These are phyloP conservation scores for Chaetoceros muelleri DNA, from an alignment of 108 stramenopile genomes.

Conservation along the genomic window DNA sequence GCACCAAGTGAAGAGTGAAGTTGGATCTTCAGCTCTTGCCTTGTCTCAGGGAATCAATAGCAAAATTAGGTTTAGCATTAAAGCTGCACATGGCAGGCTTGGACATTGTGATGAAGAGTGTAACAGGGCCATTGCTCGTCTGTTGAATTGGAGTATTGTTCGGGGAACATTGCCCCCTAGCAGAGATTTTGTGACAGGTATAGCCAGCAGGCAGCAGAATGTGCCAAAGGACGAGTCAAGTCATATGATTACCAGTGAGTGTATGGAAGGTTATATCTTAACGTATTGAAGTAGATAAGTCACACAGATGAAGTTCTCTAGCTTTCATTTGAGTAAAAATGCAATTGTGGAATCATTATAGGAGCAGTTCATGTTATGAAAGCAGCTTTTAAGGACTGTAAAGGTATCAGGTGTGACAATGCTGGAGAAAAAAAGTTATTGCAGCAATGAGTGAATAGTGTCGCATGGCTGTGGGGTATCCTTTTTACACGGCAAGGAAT, in stretches of 20 bases:
- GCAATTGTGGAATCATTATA: not conserved
- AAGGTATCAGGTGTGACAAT: slow-evolving; percentile 14
- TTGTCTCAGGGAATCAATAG: not conserved
- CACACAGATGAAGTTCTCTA: not conserved
- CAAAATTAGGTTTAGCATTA: not conserved
- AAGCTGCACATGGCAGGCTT: slow-evolving; percentile 11
- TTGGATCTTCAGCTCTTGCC: not conserved
- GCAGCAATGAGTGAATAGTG: not conserved
- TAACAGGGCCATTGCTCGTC: slow-evolving; percentile 6
- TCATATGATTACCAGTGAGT: not conserved
- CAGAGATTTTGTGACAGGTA: slow-evolving; percentile 8
- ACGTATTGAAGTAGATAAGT: slow-evolving; percentile 11
- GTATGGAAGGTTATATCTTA: not conserved
- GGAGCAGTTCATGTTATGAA: not conserved
- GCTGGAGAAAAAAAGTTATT: slow-evolving; percentile 22
- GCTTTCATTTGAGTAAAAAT: slow-evolving; percentile 12
- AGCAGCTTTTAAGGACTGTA: not conserved
- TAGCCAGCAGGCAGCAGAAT: slow-evolving; percentile 18
- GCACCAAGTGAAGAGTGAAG: not conserved
- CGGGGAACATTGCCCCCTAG: slow-evolving; percentile 13
- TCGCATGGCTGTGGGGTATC: slow-evolving; percentile 7
- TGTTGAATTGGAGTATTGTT: slow-evolving; percentile 10
- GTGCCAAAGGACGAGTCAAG: slow-evolving; percentile 1
- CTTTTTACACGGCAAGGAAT: not conserved
- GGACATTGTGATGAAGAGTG: slow-evolving; percentile 15